Base-by-base conservation (phyloP, 306 rosid genomes). In the Cucumis cinereus region DNA sequence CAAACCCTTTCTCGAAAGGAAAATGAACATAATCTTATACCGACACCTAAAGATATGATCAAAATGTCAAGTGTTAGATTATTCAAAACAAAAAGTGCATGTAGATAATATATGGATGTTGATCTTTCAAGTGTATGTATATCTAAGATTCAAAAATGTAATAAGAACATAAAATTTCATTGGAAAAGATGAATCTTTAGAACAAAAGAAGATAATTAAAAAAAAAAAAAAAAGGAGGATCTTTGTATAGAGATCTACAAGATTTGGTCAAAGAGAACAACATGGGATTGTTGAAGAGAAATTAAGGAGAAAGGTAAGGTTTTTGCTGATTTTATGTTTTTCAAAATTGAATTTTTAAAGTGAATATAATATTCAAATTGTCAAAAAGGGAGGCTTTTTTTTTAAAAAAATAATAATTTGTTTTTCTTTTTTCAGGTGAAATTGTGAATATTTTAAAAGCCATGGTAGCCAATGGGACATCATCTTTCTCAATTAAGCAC, bases 231-330 rank as follows among this genome's bases (percentile, higher is more conserved):
- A 49, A 49, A 49, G 1, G 19, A 7, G 22, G 22, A 62, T 61
- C 68, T 61, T 30, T 3, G 40, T 60, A 30, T 62, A 17, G 54
- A 67, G 54, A 68, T 68, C 55, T 6, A 68, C 54, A 68, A 68
- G 74, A 68, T 68, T 41, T 41, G 74, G 74, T 43, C 56, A 69
- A 45, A 45, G 24, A 45, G 20, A 22, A 41, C 35, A 68, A 68
- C 20, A 68, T 68, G 52, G 54, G 30, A 24, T 68, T 9, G 71
- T 64, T 64, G 71, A 63, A 68, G 53, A 68, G 53, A 68, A 63
- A 66, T 62, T 62, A 35, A 62, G 36, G 70, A 33, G 22, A 28
- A 61, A 12, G 38, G 41, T 5, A 43, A 5, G 64, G 66, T 30
- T 30, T 30, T 59, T 59, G 66, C 36, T 19, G 38, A 60, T 13